These are phyloP conservation scores for Moringa oleifera DNA, from an alignment of 345 rosid species.

Conservation along the genomic window DNA sequence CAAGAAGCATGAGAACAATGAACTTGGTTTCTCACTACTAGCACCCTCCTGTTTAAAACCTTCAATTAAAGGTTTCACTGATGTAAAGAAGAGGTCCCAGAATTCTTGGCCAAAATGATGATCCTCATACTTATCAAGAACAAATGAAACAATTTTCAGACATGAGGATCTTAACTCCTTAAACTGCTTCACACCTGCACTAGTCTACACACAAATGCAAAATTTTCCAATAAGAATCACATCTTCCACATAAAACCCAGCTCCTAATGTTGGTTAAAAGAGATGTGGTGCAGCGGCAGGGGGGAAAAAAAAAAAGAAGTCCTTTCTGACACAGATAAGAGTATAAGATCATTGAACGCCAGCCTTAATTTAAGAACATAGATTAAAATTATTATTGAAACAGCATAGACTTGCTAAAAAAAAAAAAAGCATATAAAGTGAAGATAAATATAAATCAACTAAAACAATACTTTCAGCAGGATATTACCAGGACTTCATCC, in stretches of 20 bases:
- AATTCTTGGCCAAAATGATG: constrained; percentile 67
- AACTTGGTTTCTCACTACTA: constrained; percentile 91
- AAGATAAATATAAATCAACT: neutral
- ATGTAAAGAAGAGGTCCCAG: constrained; percentile 82
- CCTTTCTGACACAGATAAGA: neutral
- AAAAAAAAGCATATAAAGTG: neutral
- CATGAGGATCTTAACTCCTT: constrained; percentile 82
- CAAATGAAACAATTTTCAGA: constrained; percentile 62
- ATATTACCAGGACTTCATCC: constrained; percentile 42
- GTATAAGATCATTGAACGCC: neutral
- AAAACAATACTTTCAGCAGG: neutral
- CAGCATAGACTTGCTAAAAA: too few relatives aligned
- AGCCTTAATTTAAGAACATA: neutral
- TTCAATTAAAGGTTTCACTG: constrained; percentile 61
- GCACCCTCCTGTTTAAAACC: constrained; percentile 87
- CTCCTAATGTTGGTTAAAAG: neutral
- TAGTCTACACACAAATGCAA: constrained; percentile 38
- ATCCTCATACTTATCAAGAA: constrained; percentile 73
- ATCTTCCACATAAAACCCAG: neutral
- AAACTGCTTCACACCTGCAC: constrained; percentile 42
- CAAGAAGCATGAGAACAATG: constrained; percentile 81
- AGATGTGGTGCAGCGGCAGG: neutral
- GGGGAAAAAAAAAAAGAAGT: neutral
- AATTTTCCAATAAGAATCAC: neutral
- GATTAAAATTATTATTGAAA: too few relatives aligned